Evolutionary conservation across 2,329 filamentous ascomycete genomes (phyloP).

Genomic region (Trichophyton equinum): DNA sequence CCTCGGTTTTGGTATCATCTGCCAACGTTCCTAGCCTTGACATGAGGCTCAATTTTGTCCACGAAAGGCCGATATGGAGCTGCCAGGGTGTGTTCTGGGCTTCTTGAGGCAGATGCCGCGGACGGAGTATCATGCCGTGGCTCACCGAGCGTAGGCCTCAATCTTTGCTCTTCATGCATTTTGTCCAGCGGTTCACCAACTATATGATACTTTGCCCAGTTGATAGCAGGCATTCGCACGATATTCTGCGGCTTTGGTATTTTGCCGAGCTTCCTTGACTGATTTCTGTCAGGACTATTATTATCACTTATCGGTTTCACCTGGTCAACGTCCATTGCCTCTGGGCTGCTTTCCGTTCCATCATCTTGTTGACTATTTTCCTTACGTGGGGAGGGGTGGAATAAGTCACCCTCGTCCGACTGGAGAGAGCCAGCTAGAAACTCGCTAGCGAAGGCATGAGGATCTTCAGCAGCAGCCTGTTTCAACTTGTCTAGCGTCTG

Average conservation of each 20-base stretch:
- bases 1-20: conserved; percentile 20
- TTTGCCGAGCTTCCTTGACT: conserved; percentile 40
- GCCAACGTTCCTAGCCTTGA: conserved; percentile 20
- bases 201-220: conserved; percentile 92
- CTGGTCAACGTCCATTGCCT: conserved; percentile 9
- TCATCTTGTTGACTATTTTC: conserved; percentile 27
- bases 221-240: conserved; percentile 75
- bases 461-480: conserved; percentile 55
- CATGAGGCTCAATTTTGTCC: conserved; percentile 36
- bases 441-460: conserved; percentile 58
- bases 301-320: background rate
- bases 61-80: conserved; percentile 49
- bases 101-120: conserved; percentile 28
- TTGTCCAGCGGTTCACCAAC: conserved; percentile 73
- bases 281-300: background rate
- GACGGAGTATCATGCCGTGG: conserved; percentile 24
- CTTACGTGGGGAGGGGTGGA: conserved; percentile 26
- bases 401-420: conserved; percentile 25
- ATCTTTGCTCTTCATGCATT: conserved; percentile 67
- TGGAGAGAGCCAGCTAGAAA: conserved; percentile 51
- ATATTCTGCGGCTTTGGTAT: conserved; percentile 71
- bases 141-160: conserved; percentile 43
- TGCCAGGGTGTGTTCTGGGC: conserved; percentile 37
- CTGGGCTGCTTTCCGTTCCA: conserved; percentile 15
- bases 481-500: conserved; percentile 57